phyloP scores from a whole-genome alignment of 371 early-diverging fungal species.

The Capillidium heterosporum region DNA sequence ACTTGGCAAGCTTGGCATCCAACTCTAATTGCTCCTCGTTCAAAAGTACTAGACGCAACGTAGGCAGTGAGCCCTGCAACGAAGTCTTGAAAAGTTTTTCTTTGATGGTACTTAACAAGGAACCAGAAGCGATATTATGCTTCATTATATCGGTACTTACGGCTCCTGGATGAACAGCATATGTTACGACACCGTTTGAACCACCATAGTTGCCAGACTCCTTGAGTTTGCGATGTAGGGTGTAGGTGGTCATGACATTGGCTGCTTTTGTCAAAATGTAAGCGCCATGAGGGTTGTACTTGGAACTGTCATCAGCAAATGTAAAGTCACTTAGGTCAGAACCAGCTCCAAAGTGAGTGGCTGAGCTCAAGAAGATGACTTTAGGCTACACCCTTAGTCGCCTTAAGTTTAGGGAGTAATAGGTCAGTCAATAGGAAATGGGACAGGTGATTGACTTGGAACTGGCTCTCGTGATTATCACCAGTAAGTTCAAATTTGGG shows the following conservation, averaged over 20 bases:
- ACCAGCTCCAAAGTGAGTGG: too few species aligned
- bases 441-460: not conserved
- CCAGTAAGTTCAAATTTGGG: not conserved
- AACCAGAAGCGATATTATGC: not conserved
- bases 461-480: not conserved
- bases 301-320: not conserved
- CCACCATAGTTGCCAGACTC: not conserved
- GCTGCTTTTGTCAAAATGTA: constrained; percentile 1
- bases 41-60: not conserved
- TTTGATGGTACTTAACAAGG: not conserved
- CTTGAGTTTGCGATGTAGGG: not conserved
- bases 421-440: not conserved
- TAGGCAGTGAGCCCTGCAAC: not conserved
- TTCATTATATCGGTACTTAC: not conserved
- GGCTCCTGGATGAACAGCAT: not conserved
- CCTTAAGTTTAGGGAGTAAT: not conserved
- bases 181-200: not conserved
- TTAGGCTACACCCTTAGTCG: not conserved
- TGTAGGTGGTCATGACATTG: not conserved
- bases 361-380: too few species aligned
- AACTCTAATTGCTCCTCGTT: too few species aligned
- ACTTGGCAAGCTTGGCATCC: not conserved
- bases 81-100: not conserved
- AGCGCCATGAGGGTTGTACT: not conserved
- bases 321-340: not conserved